A percentile compares a stretch with the other conserved stretches of the same genome.
Evolutionary conservation across 371 early-diverging fungal species (phyloP).

Genomic region (Nematocida sp.): DNA sequence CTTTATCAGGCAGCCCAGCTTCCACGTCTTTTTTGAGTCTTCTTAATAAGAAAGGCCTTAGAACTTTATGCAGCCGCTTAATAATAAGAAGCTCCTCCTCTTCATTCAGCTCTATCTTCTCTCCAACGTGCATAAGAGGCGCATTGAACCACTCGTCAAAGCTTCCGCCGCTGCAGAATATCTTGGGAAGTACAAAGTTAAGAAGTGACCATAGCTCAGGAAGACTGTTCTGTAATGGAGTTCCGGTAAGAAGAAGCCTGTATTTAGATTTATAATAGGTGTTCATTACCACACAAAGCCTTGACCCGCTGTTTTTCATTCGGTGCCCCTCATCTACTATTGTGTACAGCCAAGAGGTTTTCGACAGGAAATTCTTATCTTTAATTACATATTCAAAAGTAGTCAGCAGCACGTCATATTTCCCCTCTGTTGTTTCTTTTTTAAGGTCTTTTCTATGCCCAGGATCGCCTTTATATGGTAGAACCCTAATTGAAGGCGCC

Average conservation of each 20-base stretch:
- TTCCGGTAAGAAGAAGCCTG: slow-evolving; percentile 82
- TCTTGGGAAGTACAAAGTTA: slow-evolving; percentile 86
- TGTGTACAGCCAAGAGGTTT: slow-evolving; percentile 76
- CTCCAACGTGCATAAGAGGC: slow-evolving; percentile 69
- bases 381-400: slow-evolving; percentile 24
- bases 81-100: slow-evolving; percentile 87
- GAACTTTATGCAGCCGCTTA: slow-evolving; percentile 79
- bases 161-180: slow-evolving; percentile 78
- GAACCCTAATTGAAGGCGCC: slow-evolving; percentile 76
- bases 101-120: slow-evolving; percentile 72
- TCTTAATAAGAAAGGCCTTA: slow-evolving; percentile 84
- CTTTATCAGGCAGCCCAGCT: slow-evolving; percentile 80
- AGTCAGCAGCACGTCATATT: slow-evolving; percentile 26
- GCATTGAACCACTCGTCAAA: slow-evolving; percentile 75
- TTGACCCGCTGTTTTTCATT: slow-evolving; percentile 86
- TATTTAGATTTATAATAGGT: slow-evolving; percentile 70
- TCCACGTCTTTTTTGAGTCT: slow-evolving; percentile 88
- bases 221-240: slow-evolving; percentile 95
- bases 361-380: slow-evolving; percentile 42
- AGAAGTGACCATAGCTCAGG: slow-evolving; percentile 90
- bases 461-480: neutral
- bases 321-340: slow-evolving; percentile 94
- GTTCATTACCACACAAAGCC: slow-evolving; percentile 76
- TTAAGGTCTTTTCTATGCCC: slow-evolving; percentile 28
- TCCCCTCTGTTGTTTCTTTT: slow-evolving; percentile 41